Percentiles rank a stretch among this genome's conserved stretches.
These are phyloP conservation scores for Panaeolus papilionaceus DNA, from an alignment of 768 basidiomycete genomes.

Conservation along the genomic window DNA sequence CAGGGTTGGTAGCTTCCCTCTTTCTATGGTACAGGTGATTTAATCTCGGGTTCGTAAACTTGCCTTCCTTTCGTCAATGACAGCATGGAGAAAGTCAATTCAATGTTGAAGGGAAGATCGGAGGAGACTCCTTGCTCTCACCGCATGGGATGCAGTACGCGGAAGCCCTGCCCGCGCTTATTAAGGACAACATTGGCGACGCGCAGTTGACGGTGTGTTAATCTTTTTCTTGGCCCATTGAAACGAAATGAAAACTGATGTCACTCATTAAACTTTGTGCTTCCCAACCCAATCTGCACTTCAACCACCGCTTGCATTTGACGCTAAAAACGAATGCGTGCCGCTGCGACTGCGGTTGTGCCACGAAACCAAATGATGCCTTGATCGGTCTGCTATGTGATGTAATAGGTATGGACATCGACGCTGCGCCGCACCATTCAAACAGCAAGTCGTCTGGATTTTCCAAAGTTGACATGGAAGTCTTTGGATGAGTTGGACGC, in stretches of 20 bases:
- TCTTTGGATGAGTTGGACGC: conserved; percentile 98
- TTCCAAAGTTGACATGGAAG: conserved; percentile 97
- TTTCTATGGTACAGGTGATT: conserved; percentile 16
- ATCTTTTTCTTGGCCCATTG: conserved; percentile 3
- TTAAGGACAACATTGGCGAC: conserved; percentile 91
- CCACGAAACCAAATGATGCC: background rate
- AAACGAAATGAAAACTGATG: background rate
- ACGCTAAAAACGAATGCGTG: background rate
- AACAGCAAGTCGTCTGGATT: conserved; percentile 82
- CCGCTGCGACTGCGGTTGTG: background rate
- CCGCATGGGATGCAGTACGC: conserved; percentile 87
- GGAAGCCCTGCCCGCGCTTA: conserved; percentile 81
- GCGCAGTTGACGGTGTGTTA: conserved; percentile 78
- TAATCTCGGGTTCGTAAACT: conserved; percentile 13
- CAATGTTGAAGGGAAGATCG: conserved; percentile 96
- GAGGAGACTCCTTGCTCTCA: conserved; percentile 93
- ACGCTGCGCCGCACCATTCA: conserved; percentile 93
- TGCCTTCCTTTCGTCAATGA: background rate
- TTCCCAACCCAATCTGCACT: background rate
- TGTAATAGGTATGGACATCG: conserved; percentile 93
- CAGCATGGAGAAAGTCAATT: conserved; percentile 98
- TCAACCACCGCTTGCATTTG: background rate
- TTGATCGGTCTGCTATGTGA: background rate
- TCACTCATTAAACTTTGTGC: background rate
- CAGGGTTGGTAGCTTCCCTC: conserved; percentile 58